Base-by-base conservation (phyloP, 805 yeast genomes). In the Lipomyces yamanashiensis region DNA sequence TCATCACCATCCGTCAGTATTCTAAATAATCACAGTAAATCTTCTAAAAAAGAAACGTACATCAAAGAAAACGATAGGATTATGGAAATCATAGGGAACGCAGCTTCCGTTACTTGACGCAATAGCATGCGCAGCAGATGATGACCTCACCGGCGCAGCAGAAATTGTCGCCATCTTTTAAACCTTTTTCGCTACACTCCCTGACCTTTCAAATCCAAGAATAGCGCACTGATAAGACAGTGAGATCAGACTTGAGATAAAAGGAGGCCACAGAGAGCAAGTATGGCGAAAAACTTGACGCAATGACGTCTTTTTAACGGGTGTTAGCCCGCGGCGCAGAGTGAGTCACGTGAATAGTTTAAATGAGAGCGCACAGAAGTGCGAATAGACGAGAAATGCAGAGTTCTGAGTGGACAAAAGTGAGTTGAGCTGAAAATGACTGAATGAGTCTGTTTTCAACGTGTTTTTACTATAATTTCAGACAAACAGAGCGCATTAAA, bases 31-130 rank as follows among this genome's bases (percentile, higher is more conserved):
- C 28, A 28, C 71, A 67, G 15, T n/a, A 36, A 56, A 15, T 5
- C 15, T 5, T 34, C 12, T 12, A 12, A 21, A 50, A 33, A 7
- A 44, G 15, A 7, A 10, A 39, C 48, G 2, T 50, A 81, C 76
- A 67, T 81, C 83, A 7, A 80, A 70, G 60, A 80, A 80, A 49
- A 80, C 82, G 10, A 80, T 64, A 15, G 80, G 78, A 50, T 73
- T 74, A 15, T 68, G 59, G 19, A 66, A 66, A 36, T 65, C 69
- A 36, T 59, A 58, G 13, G 66, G 59, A 17, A 43, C 55, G 51
- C 37, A 62, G 9, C 10, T 9, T 10, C 33, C 41, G 33, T 15
- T 23, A 10, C 58, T 21, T 2, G 48, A 15, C 8, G 21, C 53
- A 13, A 49, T 13, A 17, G 40, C n/a, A 47, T 55, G 43, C 7